These are phyloP conservation scores for Leccinum truebloodii DNA, from an alignment of 768 basidiomycete genomes.

Conservation along the genomic window DNA sequence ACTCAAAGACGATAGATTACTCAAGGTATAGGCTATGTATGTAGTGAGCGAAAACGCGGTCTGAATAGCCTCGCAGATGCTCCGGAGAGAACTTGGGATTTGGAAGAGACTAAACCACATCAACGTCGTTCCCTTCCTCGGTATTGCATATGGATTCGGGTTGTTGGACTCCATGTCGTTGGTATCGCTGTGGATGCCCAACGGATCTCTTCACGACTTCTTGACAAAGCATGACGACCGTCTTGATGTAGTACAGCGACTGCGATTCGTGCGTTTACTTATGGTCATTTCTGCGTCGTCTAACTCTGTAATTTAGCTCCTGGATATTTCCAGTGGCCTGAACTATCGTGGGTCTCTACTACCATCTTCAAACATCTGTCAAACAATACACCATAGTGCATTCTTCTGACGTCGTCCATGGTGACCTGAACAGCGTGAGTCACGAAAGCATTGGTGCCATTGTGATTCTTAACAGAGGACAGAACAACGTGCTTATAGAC, in stretches of 20 bases:
- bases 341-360: neutral
- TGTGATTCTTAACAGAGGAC: neutral
- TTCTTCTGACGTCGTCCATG: neutral
- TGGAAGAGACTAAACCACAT: neutral
- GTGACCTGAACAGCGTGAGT: neutral
- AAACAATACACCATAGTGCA: neutral
- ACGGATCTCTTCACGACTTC: neutral
- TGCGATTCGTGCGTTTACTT: neutral
- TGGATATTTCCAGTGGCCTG: neutral
- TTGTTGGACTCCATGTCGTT: neutral
- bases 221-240: neutral
- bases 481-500: constrained; percentile 7
- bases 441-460: neutral
- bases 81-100: neutral
- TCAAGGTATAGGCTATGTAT: neutral
- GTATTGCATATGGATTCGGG: neutral
- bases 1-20: no score
- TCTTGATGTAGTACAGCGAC: neutral
- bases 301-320: neutral
- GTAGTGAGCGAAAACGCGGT: neutral
- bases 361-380: neutral
- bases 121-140: neutral
- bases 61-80: neutral
- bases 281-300: neutral
- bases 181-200: neutral